phyloP scores from a whole-genome alignment of 306 rosid species.

The Prosopis cineraria region DNA sequence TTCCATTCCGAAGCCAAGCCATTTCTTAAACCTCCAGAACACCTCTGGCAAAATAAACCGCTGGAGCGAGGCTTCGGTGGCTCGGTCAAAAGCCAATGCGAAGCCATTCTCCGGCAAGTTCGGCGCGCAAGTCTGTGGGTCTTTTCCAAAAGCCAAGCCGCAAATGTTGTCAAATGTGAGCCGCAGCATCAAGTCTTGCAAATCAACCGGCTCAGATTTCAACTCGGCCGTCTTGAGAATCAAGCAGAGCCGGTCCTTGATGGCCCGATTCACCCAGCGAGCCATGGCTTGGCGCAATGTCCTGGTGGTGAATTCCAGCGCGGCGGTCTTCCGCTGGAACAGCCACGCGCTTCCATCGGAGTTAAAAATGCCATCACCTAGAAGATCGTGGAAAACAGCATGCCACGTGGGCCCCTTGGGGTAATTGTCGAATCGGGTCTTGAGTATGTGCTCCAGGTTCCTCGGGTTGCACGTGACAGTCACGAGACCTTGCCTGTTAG shows the following conservation, averaged over 20 bases:
- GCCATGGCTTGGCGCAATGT: slow-evolving; percentile 27
- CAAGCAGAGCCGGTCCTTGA: slow-evolving; percentile 6
- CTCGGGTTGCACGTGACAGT: slow-evolving; percentile 26
- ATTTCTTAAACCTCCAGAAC: slow-evolving; percentile 9
- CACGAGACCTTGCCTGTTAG: slow-evolving; percentile 12
- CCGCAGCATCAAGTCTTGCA: slow-evolving; percentile 12
- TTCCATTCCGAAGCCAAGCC: slow-evolving; percentile 6
- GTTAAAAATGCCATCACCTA: slow-evolving; percentile 15
- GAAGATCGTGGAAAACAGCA: slow-evolving; percentile 4
- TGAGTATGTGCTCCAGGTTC: slow-evolving; percentile 5
- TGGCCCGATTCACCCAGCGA: slow-evolving; percentile 26
- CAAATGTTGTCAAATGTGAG: slow-evolving; percentile 23
- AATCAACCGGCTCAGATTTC: neutral
- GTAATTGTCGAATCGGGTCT: slow-evolving; percentile 15
- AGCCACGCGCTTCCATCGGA: slow-evolving; percentile 9
- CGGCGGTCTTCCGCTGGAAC: slow-evolving; percentile 23
- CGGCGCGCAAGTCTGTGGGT: neutral
- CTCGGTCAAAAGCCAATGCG: slow-evolving; percentile 12
- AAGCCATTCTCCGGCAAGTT: slow-evolving; percentile 1
- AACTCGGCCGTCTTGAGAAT: slow-evolving; percentile 2
- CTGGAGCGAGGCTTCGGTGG: slow-evolving; percentile 11
- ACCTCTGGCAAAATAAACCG: slow-evolving; percentile 5
- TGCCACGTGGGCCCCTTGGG: slow-evolving; percentile 28
- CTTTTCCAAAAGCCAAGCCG: slow-evolving; percentile 25
- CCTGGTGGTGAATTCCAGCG: slow-evolving; percentile 21